Evolutionary conservation across 1,284 basidiomycete species (phyloP), one percentile per base, ranked within the genome.

Genomic region (Apiotrichum gracile): DNA sequence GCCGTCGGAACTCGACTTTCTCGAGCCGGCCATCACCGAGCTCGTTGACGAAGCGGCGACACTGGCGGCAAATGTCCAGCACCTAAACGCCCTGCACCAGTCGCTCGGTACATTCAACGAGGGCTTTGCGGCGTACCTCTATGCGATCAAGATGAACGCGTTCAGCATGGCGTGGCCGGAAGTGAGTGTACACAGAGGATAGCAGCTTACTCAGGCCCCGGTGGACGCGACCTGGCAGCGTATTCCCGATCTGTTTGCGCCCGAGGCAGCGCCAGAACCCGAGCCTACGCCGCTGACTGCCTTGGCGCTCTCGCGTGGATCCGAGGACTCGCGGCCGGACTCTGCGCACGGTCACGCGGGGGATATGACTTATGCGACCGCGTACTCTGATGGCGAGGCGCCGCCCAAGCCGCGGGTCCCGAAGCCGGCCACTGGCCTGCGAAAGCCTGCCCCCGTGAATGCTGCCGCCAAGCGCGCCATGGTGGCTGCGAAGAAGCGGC

Each of bases 111-210:
- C 82, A 13, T 96, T 97, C 78, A 94, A 96, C 69, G 92, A 97
- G 71, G 85, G 85, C 37, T 97, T 97, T 68, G 86, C 91, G 12
- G 90, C 88, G 70, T 93, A 86, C 80, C 75, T 96, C 19, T 93
- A 92, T 71, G 85, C 86, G 12, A 84, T 96, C 81, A 87, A 91
- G 70, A 94, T 96, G 89, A 93, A 94, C 67, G 86, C 90, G 1
- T 82, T 93, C 60, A 92, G 91, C 26, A 85, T 86, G 0, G 91
- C 94, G 70, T 96, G 91, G 91, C 83, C 83, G 0, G 86, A 67
- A 62, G 64, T 60, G 42, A 29, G 39, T 35, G 7, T 9, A 22
- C n/a, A 22, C 17, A 21, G 9, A 24, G 38, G 19, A 9, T 12
- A 26, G 22, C 10, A 25, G 21, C 26, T 19, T 25, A n/a, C n/a